Conservation (phyloP, 306 rosid species). For the Acacia acuminata region DNA sequence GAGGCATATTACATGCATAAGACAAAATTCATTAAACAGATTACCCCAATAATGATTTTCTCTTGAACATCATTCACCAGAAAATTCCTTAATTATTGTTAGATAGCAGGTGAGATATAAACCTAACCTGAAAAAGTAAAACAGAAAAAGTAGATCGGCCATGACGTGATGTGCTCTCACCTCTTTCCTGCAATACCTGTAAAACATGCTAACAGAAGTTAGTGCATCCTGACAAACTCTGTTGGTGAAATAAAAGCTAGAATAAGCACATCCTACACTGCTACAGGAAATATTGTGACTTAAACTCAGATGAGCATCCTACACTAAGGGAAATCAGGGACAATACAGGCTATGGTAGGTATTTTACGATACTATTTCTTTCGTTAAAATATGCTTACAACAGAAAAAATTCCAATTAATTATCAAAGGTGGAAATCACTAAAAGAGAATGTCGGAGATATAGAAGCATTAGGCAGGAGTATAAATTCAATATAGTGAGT, state of each 20-base stretch:
- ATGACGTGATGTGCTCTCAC: conserved; percentile 99
- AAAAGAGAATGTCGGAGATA: conserved; percentile 17
- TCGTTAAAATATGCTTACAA: conserved; percentile 2
- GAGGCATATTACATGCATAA: not conserved
- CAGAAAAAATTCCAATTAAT: conserved; percentile 2
- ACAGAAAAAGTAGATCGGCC: conserved; percentile 99
- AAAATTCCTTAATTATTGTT: conserved; percentile 3
- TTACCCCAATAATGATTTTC: not conserved
- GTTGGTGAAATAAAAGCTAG: conserved; percentile 6
- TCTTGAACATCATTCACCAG: conserved; percentile 28
- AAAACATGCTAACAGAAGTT: conserved; percentile 35
- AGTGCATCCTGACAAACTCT: conserved; percentile 17
- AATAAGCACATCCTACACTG: conserved; percentile 20
- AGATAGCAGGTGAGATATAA: conserved; percentile 30
- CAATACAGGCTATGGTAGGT: conserved; percentile 12
- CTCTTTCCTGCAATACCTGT: conserved; percentile 99
- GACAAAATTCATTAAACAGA: conserved; percentile 13
- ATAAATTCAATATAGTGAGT: conserved; percentile 1
- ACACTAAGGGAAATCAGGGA: conserved; percentile 6
- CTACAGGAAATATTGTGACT: not conserved
- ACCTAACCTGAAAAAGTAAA: conserved; percentile 87
- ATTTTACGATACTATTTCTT: not conserved
- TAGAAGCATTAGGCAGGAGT: conserved; percentile 27
- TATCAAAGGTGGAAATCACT: conserved; percentile 19
- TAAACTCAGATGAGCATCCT: conserved; percentile 21